Base-by-base conservation (phyloP, 116 monocot genomes). In the Trichopus zeylanicus region DNA sequence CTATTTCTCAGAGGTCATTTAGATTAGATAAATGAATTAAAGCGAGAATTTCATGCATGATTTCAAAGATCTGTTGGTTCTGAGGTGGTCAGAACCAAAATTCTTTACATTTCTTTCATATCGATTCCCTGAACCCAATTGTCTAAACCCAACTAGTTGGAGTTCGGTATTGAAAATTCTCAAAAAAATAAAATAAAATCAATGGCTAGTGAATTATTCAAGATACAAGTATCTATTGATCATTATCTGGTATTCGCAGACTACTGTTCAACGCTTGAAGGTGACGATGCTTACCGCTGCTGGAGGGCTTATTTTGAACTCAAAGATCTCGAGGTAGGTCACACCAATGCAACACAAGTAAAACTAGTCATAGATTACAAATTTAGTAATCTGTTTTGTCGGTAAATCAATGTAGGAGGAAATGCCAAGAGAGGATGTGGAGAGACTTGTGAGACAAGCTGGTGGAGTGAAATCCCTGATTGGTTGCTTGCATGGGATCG, bases 251-350 rank as follows among this genome's bases (percentile, higher is more conserved):
- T 11, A 23, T 60, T 65, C 66, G 22, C 67, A 99, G 98, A 91
- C 2, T 91, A 91, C 71, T 99, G 98, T 67, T 68, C 80, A 7
- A 80, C 64, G 0, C 61, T 99, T 11, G 98, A 99, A 59, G 98
- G 98, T 12, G 98, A 99, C 38, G 77, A 90, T 7, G 80, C 79
- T 19, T 92, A 77, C 65, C 83, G 81, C 63, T 99, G 98, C 65
- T 99, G 98, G 98, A 76, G 48, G 30, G 91, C 92, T 31, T 87
- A 88, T 52, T 91, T 91, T 73, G 92, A 91, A 51, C 71, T 99
- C 25, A 78, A 80, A 65, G 74, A 99, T 66, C 88, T 99, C 1
- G 76, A 99, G 60, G 91, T 92, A 63, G 53, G 57, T 58, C 19
- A 7, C 7, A 49, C 49, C 5, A 24, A 22, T 22, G 21, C 5